phyloP scores from a whole-genome alignment of 1,284 basidiomycete species.

The Cronartium ribicola region DNA sequence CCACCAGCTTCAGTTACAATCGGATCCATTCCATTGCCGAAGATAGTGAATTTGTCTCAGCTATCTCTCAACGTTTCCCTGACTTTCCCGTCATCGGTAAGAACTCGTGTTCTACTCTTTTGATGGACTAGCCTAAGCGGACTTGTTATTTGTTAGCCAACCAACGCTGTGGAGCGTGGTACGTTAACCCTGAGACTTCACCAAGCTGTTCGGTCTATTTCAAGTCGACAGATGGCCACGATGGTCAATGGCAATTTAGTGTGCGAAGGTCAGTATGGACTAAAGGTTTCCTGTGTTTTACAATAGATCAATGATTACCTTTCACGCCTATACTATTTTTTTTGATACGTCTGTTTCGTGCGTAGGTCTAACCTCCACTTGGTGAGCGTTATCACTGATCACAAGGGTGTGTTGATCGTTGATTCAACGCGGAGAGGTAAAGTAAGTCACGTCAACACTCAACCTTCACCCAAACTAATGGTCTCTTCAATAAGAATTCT shows the following conservation, averaged over 20 bases:
- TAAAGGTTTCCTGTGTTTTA: not conserved
- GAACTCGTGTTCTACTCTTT: constrained; percentile 47
- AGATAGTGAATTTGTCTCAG: constrained; percentile 67
- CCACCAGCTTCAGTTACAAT: constrained; percentile 65
- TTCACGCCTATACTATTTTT: not conserved
- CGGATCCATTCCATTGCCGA: constrained; percentile 76
- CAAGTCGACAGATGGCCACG: constrained; percentile 95
- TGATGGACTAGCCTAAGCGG: constrained; percentile 33
- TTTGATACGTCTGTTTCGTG: constrained; percentile 43
- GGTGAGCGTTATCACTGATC: constrained; percentile 59
- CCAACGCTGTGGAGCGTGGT: constrained; percentile 91
- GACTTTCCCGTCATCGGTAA: constrained; percentile 64
- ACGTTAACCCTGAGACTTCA: constrained; percentile 62
- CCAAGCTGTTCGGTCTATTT: constrained; percentile 67
- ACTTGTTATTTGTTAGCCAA: constrained; percentile 63
- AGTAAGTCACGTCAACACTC: constrained; percentile 44
- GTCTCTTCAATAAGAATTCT: no score
- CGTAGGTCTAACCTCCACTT: constrained; percentile 75
- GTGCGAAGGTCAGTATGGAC: not conserved
- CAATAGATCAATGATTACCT: not conserved
- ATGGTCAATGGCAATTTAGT: constrained; percentile 54
- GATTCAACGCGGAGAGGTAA: constrained; percentile 93
- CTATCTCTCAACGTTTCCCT: constrained; percentile 60
- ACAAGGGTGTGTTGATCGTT: constrained; percentile 74
- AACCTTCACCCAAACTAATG: no score